Evolutionary conservation across 306 rosid genomes (phyloP).

Genomic region (Cyamopsis tetragonoloba): DNA sequence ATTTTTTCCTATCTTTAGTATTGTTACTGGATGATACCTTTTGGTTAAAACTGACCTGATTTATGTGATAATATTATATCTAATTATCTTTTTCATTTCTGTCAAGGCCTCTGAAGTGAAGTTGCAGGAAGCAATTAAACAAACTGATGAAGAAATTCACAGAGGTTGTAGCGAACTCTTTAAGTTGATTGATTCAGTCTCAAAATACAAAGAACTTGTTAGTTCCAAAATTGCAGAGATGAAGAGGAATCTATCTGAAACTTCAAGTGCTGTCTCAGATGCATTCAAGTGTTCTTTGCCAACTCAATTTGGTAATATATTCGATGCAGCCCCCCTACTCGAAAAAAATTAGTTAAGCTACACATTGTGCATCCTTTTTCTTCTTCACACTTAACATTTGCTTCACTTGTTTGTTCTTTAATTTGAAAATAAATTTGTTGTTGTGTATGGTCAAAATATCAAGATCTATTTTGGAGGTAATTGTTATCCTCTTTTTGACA

Average conservation of each 20-base stretch:
- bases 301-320: slow-evolving; percentile 25
- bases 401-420: too few species aligned
- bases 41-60: not conserved
- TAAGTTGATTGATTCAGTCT: slow-evolving; percentile 52
- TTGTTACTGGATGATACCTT: not conserved
- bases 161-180: slow-evolving; percentile 47
- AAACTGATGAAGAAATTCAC: slow-evolving; percentile 62
- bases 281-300: slow-evolving; percentile 42
- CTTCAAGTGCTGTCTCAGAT: slow-evolving; percentile 51
- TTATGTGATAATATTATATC: not conserved
- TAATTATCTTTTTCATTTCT: slow-evolving; percentile 21
- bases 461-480: too few species aligned
- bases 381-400: too few species aligned
- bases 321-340: too few species aligned
- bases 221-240: slow-evolving; percentile 55
- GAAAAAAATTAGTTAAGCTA: too few species aligned
- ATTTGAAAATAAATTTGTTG: too few species aligned
- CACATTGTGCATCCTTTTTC: too few species aligned
- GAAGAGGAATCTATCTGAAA: slow-evolving; percentile 52
- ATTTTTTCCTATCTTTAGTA: not conserved
- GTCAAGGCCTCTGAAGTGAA: slow-evolving; percentile 56
- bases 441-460: too few species aligned
- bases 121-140: slow-evolving; percentile 56
- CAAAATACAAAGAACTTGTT: slow-evolving; percentile 54
- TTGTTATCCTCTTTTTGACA: too few species aligned